These are phyloP conservation scores for Blastocystis sp. DNA, from an alignment of 352 stramenopile species.

Conservation along the genomic window DNA sequence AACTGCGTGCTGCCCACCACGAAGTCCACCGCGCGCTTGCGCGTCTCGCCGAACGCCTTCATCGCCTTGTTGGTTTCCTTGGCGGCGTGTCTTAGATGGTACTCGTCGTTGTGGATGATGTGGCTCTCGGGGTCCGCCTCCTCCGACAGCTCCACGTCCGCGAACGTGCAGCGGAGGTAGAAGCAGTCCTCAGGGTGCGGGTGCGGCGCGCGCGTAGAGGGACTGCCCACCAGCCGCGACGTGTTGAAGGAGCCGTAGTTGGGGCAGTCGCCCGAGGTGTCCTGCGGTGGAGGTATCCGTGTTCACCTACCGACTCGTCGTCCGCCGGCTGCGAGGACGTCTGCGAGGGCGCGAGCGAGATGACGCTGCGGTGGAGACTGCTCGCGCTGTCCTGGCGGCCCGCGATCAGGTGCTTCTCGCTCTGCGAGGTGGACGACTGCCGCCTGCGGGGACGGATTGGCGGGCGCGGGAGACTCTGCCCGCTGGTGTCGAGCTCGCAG, in stretches of 20 bases:
- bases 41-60: constrained; percentile 8
- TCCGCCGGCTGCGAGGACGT: not conserved
- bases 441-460: not conserved
- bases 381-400: not conserved
- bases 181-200: not conserved
- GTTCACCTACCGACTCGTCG: not conserved
- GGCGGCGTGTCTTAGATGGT: not conserved
- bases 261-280: not conserved
- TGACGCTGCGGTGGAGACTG: not conserved
- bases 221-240: not conserved
- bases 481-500: constrained; percentile 16
- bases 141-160: not conserved
- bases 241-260: constrained; percentile 5
- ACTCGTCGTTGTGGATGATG: not conserved
- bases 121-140: not conserved
- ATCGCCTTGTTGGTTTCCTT: not conserved
- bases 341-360: not conserved
- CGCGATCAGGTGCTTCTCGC: not conserved
- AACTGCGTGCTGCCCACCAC: constrained; percentile 41
- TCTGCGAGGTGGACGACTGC: not conserved
- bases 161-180: constrained; percentile 7
- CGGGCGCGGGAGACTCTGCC: not conserved
- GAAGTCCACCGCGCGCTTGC: constrained; percentile 41
- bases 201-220: not conserved
- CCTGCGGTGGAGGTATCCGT: not conserved